Base-by-base conservation (phyloP, 371 early-diverging fungal species). In the Mycotypha africana region DNA sequence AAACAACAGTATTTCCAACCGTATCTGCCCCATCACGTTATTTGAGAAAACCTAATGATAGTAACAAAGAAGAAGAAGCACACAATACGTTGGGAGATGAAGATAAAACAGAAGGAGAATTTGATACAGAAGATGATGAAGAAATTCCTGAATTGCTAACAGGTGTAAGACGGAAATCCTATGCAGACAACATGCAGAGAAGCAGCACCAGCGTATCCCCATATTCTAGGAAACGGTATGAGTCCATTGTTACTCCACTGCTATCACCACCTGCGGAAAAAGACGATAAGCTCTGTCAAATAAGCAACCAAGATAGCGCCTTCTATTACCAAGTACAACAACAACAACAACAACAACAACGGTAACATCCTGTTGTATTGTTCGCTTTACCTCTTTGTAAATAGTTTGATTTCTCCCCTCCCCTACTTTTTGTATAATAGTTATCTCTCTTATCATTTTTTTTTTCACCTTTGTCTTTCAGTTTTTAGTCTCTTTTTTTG, bases 221-320 rank as follows among this genome's bases (percentile, higher is more conserved):
- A 15, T 38, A 26, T 22, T 24, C 42, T 8, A 32, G 40, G 12
- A 45, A 32, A 15, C 8, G 34, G 11, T 45, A 36, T 35, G 44
- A 33, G 11, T 34, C 52, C 11, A 38, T 53, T 11, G 15, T 45
- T 3, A 53, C 31, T 12, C 47, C 53, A 2, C 37, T 53, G 4
- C 9, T 53, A 12, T 53, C 53, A 15, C 53, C 53, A 3, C 53
- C 53, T 7, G 14, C 36, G 19, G 53, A 52, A 17, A 38, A 40
- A 12, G 22, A 9, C 10, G 25, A 36, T 10, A 20, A 42, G 30
- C 28, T 25, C n/a, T n/a, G n/a, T n/a, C n/a, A n/a, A n/a, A n/a
- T n/a, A n/a, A n/a, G n/a, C n/a, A n/a, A n/a, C n/a, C n/a, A n/a
- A n/a, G n/a, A n/a, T n/a, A n/a, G n/a, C n/a, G n/a, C n/a, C n/a